Base-by-base conservation (phyloP, 306 rosid genomes). In the Rosa multiflora region DNA sequence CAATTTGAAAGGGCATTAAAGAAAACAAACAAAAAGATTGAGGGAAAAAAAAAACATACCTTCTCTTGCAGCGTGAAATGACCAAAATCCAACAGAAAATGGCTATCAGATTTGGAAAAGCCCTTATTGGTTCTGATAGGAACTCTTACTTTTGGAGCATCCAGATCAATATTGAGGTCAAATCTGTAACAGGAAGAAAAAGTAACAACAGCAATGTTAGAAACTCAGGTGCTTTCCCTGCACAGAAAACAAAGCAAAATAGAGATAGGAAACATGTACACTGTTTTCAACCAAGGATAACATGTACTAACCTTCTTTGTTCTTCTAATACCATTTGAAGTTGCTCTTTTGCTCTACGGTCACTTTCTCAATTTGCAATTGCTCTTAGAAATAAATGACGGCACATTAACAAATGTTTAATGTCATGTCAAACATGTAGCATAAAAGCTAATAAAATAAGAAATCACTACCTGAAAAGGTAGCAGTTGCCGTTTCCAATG, bases 41-140 rank as follows among this genome's bases (percentile, higher is more conserved):
- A 26, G 29, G 29, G 29, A 26, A 26, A 26, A 26, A 71, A 66
- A 79, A 67, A 35, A 51, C 84, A 56, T 91, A 95, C 99, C 89
- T 81, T 86, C 20, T 98, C 92, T 79, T 88, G 89, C 80, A 95
- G 81, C 6, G 91, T 95, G 81, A 95, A 95, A 81, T 95, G 99
- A 82, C 99, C 99, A 82, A 95, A 93, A 88, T 95, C 99, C 90
- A 95, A 86, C 79, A 91, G 88, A 75, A 95, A 95, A 88, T 92
- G 94, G 76, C 92, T 85, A 56, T 87, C 98, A 78, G 96, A 91
- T 88, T 81, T 82, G 63, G 83, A 88, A 70, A 96, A 88, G 76
- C 87, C 88, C 73, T 82, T 64, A 95, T 88, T 88, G 93, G 29
- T 26, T 26, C 29, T 26, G 29, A 26, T 26, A 26, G 29, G 29